Conservation (phyloP, 2,329 filamentous ascomycete genomes). For the Xylaria sp. region DNA sequence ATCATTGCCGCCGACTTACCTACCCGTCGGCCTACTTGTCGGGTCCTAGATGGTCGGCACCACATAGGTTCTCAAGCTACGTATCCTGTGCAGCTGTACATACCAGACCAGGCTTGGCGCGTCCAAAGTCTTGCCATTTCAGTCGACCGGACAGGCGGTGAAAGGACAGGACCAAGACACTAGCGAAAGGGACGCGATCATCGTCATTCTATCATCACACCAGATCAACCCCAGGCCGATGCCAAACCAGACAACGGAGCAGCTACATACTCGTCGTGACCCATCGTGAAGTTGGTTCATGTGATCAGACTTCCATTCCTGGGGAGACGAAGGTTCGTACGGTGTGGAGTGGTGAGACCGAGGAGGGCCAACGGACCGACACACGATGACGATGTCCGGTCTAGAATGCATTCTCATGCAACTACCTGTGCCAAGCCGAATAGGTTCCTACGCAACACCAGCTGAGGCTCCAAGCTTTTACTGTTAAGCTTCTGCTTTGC, state of each 20-base stretch:
- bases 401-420: conserved; percentile 10
- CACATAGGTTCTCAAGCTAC: not conserved
- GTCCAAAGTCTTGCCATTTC: not conserved
- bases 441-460: conserved; percentile 3
- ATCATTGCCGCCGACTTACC: conserved; percentile 2
- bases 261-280: not conserved
- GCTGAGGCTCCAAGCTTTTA: not conserved
- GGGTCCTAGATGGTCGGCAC: conserved; percentile 6
- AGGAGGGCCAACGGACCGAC: not conserved
- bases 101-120: conserved; percentile 9
- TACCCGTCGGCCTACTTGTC: not conserved
- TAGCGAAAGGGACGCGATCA: conserved; percentile 2
- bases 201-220: not conserved
- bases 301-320: conserved; percentile 11
- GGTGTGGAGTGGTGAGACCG: conserved; percentile 14
- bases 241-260: conserved; percentile 3
- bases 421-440: not conserved
- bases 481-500: not conserved
- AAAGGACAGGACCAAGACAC: conserved; percentile 5
- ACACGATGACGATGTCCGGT: not conserved
- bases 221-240: not conserved
- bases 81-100: not conserved
- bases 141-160: conserved; percentile 18
- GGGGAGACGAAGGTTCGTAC: not conserved
- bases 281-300: conserved; percentile 24